Evolutionary conservation across 805 yeast genomes (phyloP), one percentile per base, ranked within the genome.

Genomic region (Helenozyma baotianmanensis): DNA sequence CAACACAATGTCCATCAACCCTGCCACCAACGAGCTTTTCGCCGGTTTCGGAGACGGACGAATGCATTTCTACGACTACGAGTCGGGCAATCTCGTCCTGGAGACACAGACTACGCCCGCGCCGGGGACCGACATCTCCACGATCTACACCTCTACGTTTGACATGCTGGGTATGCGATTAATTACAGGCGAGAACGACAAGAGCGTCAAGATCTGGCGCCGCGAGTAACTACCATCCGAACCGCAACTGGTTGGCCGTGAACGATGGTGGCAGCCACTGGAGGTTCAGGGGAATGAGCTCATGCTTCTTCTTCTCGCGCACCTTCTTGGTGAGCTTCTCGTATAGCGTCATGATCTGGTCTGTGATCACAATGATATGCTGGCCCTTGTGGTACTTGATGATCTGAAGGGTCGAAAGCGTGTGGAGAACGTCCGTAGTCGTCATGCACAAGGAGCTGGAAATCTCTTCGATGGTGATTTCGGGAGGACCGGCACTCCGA

Each of bases 231-330:
- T 60, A 89, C 96, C 97, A 89, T 3, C 96, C 97, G 61, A 92
- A 92, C 49, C 97, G 71, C 51, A 92, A 67, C 66, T 92, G 97
- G 33, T 95, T 89, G 15, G 97, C 96, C 3, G 97, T 90, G 56
- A 82, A 84, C 62, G 85, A 82, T 0, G 98, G 98, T 7, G 98
- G 97, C 44, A 82, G 84, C 99, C 99, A 92, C 12, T 70, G 66
- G 36, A 92, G 68, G 49, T 74, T 76, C 1, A 66, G 60, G 0
- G 96, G 81, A 48, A 82, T 88, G 35, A 92, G 72, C 33, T 76
- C 71, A 50, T 86, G 90, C 48, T 80, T 76, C 52, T 82, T 80
- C 63, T 82, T 84, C 36, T 76, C 78, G 54, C 76, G 75, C 15
- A 66, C 60, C 40, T 64, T 64, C 42, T 60, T 62, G 21, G 62